Conservation (phyloP, 2,329 filamentous ascomycete genomes). For the Calycina herbarum region DNA sequence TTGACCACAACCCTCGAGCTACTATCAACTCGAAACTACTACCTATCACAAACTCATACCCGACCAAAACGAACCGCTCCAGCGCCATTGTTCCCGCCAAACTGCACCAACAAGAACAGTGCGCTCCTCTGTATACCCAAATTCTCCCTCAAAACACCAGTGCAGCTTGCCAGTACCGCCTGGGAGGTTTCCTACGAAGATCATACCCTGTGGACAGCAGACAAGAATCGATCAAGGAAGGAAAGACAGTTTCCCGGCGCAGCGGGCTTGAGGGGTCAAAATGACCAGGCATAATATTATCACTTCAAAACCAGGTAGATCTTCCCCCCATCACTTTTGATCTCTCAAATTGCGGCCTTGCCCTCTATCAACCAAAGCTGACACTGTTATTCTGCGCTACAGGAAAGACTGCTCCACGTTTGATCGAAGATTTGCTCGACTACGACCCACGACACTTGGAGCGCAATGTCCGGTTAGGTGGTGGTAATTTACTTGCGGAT, state of each 20-base stretch:
- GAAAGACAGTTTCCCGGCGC: neutral
- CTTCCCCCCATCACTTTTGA: neutral
- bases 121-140: neutral
- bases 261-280: constrained; percentile 5
- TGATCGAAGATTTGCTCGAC: constrained; percentile 46
- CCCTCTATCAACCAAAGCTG: constrained; percentile 14
- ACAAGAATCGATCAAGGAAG: neutral
- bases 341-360: neutral
- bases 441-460: constrained; percentile 42
- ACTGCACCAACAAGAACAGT: neutral
- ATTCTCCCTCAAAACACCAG: neutral
- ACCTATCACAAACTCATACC: neutral
- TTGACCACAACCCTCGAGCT: neutral
- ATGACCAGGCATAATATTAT: constrained; percentile 5
- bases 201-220: neutral
- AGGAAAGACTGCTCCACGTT: constrained; percentile 53
- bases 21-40: neutral
- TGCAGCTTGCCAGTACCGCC: neutral
- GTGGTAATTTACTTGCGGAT: constrained; percentile 54
- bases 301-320: constrained; percentile 9
- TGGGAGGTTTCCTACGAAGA: neutral
- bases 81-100: neutral
- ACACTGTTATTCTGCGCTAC: constrained; percentile 14
- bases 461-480: constrained; percentile 12
- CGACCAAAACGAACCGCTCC: neutral